A percentile compares a stretch with the other conserved stretches of the same genome.
Conservation (phyloP, 345 rosid genomes). For the Bruguiera parviflora region DNA sequence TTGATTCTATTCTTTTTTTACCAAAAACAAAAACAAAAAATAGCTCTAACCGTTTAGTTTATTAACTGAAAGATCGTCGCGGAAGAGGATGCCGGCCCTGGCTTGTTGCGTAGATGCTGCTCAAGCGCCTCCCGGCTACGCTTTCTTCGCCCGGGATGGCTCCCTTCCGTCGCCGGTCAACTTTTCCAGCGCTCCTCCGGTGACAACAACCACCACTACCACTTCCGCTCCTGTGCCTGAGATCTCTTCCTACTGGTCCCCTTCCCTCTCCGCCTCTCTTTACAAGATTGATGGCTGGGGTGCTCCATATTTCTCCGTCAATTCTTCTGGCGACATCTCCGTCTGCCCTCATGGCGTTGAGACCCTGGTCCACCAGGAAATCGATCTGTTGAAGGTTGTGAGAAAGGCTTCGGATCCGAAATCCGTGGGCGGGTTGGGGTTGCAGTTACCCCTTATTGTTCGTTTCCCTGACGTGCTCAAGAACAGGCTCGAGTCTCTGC, state of each 20-base stretch:
- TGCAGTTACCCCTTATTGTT: constrained; percentile 72
- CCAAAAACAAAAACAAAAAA: too few relatives aligned
- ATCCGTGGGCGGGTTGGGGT: constrained; percentile 67
- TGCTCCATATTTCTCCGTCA: constrained; percentile 79
- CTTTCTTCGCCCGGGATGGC: constrained; percentile 45
- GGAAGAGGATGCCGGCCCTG: constrained; percentile 81
- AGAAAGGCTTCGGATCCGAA: constrained; percentile 79
- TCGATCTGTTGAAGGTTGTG: constrained; percentile 72
- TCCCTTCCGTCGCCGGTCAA: constrained; percentile 36
- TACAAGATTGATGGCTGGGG: constrained; percentile 83
- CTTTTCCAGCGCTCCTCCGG: constrained; percentile 28
- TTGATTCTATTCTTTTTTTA: too few relatives aligned
- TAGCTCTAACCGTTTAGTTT: neutral
- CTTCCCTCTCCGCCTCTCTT: constrained; percentile 59
- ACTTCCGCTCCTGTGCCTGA: constrained; percentile 9
- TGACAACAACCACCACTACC: constrained; percentile 19
- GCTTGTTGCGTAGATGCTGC: constrained; percentile 78
- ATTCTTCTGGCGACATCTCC: constrained; percentile 62
- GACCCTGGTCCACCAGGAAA: constrained; percentile 74
- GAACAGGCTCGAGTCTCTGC: constrained; percentile 74
- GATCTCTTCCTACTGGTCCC: constrained; percentile 53
- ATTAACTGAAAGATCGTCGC: constrained; percentile 23
- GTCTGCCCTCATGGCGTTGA: constrained; percentile 62
- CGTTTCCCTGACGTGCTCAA: constrained; percentile 80
- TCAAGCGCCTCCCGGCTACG: constrained; percentile 58